Evolutionary conservation across 257 asterid genomes (phyloP), one percentile per base, ranked within the genome.

Genomic region (Lycium barbarum): DNA sequence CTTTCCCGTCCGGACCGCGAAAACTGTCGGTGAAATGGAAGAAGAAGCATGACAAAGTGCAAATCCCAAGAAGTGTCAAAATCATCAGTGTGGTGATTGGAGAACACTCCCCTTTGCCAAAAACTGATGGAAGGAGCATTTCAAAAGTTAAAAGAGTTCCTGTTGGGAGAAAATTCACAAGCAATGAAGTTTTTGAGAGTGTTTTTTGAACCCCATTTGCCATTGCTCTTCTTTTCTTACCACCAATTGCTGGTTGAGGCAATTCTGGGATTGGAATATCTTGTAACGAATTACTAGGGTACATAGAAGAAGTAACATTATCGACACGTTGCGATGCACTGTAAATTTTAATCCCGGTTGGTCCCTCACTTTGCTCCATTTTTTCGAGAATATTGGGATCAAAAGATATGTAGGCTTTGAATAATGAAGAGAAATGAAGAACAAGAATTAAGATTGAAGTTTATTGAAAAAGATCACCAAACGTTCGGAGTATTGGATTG

Each of bases 1-100:
- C 83, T 57, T 93, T 96, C 54, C 98, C 98, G 35, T 94, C 95
- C 0, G 92, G 94, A 26, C 94, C 93, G 17, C 91, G 92, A 87
- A 94, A 96, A 74, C 98, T 93, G 86, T 96, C 99, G 0, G 98
- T 96, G 91, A 96, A 96, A 88, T 96, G 99, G 83, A 96, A 96
- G 93, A 96, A 96, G 88, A 96, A 96, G 90, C 99, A 96, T 0
- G 97, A 95, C 26, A 93, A 92, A 2, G 91, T 83, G 88, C 98
- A 94, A 17, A 94, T 87, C 26, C 82, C 87, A n/a, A 96, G 88
- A 10, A 96, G 88, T 33, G 90, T 1, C 84, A 89, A 88, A 87
- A 93, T 93, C 99, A 94, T 96, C 85, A 90, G 85, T 57, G 90
- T 92, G 0, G 93, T 88, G 5, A 96, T 93, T 15, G 84, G 83